A percentile compares a stretch with the other conserved stretches of the same genome.
Evolutionary conservation across 306 rosid genomes (phyloP).

Genomic region (Rosa lucieae): DNA sequence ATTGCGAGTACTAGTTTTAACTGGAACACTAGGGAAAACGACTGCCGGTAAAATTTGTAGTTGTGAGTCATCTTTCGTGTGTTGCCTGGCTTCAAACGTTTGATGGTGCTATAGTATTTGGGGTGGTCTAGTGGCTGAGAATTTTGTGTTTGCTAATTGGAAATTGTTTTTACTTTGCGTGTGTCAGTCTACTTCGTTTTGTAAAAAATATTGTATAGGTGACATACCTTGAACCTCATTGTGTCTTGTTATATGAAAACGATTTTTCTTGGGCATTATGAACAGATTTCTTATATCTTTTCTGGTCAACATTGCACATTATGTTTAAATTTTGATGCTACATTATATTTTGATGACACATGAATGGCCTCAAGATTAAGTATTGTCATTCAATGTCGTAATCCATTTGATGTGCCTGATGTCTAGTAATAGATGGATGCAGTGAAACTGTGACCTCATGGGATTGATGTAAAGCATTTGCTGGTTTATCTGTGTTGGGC

Average conservation of each 20-base stretch:
- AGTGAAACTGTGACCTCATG: neutral
- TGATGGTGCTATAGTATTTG: too few relatives aligned
- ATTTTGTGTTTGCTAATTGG: neutral
- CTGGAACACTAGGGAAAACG: neutral
- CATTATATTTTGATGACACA: neutral
- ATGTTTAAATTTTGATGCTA: neutral
- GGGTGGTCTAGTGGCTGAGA: too few relatives aligned
- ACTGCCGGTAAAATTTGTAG: neutral
- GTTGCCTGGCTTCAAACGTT: too few relatives aligned
- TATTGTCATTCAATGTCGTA: neutral
- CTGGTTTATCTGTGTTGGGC: neutral
- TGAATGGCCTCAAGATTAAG: neutral
- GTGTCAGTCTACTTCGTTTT: neutral
- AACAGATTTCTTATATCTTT: neutral
- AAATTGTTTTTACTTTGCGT: neutral
- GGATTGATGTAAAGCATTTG: conserved; percentile 1
- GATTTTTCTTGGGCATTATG: neutral
- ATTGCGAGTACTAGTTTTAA: too few relatives aligned
- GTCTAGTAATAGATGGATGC: neutral
- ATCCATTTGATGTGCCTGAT: neutral
- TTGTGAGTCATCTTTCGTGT: neutral
- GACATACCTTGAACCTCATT: neutral
- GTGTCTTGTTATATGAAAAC: neutral
- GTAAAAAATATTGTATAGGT: too few relatives aligned
- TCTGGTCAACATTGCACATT: neutral